Percentiles rank a stretch among this genome's conserved stretches.
Conservation (phyloP, 129 eudicot genomes). For the Arctium lappa region DNA sequence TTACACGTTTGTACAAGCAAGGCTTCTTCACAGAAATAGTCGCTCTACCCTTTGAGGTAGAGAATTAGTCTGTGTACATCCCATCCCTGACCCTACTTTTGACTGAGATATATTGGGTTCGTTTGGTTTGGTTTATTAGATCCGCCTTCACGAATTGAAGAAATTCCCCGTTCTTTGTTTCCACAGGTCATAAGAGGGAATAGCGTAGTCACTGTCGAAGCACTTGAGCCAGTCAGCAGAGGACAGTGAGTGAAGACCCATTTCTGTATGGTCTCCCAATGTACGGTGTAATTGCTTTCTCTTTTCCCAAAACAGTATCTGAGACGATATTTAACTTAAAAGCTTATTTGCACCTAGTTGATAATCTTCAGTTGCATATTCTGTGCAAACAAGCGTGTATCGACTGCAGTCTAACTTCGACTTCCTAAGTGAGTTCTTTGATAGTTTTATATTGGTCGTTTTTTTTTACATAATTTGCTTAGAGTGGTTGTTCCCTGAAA, state of each 20-base stretch:
- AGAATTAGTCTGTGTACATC: background rate
- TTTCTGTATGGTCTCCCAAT: background rate
- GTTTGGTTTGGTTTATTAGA: background rate
- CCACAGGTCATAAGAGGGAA: slow-evolving; percentile 90
- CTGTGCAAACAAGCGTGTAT: background rate
- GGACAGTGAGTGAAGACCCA: slow-evolving; percentile 33
- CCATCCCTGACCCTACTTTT: background rate
- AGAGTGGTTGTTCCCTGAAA: background rate
- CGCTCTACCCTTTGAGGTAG: background rate
- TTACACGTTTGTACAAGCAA: background rate
- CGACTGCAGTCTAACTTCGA: background rate
- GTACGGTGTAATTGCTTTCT: slow-evolving; percentile 14
- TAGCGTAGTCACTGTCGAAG: slow-evolving; percentile 91
- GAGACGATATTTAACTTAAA: background rate
- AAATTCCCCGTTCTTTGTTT: background rate
- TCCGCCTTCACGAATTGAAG: background rate
- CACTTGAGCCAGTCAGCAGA: slow-evolving; percentile 77
- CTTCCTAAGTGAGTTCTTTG: background rate
- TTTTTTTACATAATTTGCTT: background rate
- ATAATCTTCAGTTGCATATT: background rate
- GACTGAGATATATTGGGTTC: background rate
- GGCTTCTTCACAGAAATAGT: background rate
- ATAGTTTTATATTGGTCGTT: background rate
- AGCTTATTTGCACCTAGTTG: background rate
- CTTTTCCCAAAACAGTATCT: background rate